Percentiles rank a stretch among this genome's conserved stretches.
These are phyloP conservation scores for Helicostylum pulchrum DNA, from an alignment of 192 early-diverging fungal genomes.

Conservation along the genomic window DNA sequence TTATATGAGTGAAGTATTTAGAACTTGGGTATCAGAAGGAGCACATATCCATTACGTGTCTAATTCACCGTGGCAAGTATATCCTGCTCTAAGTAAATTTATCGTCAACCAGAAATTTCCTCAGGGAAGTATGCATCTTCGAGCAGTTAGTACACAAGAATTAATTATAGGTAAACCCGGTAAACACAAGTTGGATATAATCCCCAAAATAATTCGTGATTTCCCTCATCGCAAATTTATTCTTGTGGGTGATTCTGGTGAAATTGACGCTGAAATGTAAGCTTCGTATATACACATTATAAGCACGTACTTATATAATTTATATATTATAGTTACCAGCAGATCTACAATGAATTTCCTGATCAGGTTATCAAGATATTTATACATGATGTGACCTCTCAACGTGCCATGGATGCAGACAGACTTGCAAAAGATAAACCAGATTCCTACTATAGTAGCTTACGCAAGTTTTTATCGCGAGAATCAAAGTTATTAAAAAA, in stretches of 20 bases:
- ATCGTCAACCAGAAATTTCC: conserved; percentile 73
- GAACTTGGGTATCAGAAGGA: conserved; percentile 49
- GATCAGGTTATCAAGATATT: conserved; percentile 39
- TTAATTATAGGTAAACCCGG: conserved; percentile 24
- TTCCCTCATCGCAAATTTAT: conserved; percentile 85
- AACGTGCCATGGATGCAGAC: conserved; percentile 31
- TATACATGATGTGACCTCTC: conserved; percentile 38
- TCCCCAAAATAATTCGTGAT: conserved; percentile 40
- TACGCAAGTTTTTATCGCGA: conserved; percentile 18
- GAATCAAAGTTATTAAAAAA: conserved; percentile 6
- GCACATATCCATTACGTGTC: conserved; percentile 85
- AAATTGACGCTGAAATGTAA: conserved; percentile 85
- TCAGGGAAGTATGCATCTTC: conserved; percentile 68
- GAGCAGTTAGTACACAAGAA: conserved; percentile 17
- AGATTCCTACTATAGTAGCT: conserved; percentile 9
- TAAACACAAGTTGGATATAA: conserved; percentile 27
- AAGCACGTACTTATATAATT: not conserved
- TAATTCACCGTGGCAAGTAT: conserved; percentile 86
- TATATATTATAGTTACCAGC: conserved; percentile 19
- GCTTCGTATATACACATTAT: not conserved
- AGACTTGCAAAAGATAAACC: conserved; percentile 2
- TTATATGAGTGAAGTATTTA: conserved; percentile 80
- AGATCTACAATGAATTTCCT: conserved; percentile 30
- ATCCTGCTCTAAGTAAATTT: conserved; percentile 73
- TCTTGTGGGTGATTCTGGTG: conserved; percentile 88